Evolutionary conservation across 2,329 filamentous ascomycete species (phyloP).

Genomic region (Aureobasidium pullulans): DNA sequence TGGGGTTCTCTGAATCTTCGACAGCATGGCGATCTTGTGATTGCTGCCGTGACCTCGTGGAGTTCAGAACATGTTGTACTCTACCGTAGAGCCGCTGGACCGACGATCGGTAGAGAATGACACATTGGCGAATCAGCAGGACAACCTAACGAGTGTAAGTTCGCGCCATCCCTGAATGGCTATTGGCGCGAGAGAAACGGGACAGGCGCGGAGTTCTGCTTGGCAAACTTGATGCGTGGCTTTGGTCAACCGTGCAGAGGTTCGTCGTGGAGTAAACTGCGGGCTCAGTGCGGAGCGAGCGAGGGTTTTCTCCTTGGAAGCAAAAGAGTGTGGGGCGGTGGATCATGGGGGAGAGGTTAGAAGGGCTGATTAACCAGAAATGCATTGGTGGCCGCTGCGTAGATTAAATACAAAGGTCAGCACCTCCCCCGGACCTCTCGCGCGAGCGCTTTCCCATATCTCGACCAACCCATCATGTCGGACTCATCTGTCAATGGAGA

Average conservation of each 20-base stretch:
- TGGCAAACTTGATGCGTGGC: background rate
- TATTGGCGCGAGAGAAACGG: background rate
- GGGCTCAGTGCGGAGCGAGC: background rate
- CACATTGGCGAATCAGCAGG: slow-evolving; percentile 1
- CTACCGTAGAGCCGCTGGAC: background rate
- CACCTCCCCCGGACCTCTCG: slow-evolving; percentile 4
- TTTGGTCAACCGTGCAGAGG: background rate
- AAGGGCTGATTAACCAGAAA: slow-evolving; percentile 9
- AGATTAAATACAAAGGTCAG: slow-evolving; percentile 14
- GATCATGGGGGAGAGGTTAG: slow-evolving; percentile 6
- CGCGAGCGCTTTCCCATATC: background rate
- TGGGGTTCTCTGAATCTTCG: background rate
- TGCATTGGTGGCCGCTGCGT: slow-evolving; percentile 11
- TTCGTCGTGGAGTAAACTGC: slow-evolving; percentile 9
- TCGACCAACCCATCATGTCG: slow-evolving; percentile 11
- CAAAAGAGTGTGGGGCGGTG: slow-evolving; percentile 9
- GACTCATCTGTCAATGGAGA: slow-evolving; percentile 14
- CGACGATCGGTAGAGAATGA: slow-evolving; percentile 7
- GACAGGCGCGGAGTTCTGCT: background rate
- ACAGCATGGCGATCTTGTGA: background rate
- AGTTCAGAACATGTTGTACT: background rate
- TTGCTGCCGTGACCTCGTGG: background rate
- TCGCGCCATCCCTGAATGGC: slow-evolving; percentile 5
- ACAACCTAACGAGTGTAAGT: background rate
- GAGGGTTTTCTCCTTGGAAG: background rate